phyloP scores from a whole-genome alignment of 768 basidiomycete genomes.

The Lanmaoa pseudosensibilis region DNA sequence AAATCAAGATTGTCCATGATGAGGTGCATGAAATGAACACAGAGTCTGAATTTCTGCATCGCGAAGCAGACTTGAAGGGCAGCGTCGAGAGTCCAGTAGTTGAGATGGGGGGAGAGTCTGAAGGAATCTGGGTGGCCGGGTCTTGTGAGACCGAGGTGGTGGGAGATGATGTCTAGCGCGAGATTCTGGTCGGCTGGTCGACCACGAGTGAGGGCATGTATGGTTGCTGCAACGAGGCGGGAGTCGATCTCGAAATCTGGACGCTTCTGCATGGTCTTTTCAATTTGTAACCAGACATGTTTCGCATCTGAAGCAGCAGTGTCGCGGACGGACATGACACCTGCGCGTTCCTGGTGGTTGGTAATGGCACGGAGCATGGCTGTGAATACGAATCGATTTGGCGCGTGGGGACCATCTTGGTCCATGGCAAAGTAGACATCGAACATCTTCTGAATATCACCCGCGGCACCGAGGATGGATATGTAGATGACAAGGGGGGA shows the following conservation, averaged over 20 bases:
- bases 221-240: constrained; percentile 48
- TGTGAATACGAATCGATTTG: constrained; percentile 61
- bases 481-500: constrained; percentile 61
- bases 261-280: constrained; percentile 49
- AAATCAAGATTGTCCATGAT: constrained; percentile 45
- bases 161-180: constrained; percentile 60
- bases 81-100: constrained; percentile 48
- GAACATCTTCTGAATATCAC: constrained; percentile 64
- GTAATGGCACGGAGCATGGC: constrained; percentile 59
- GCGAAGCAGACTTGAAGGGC: constrained; percentile 57
- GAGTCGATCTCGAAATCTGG: constrained; percentile 53
- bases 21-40: constrained; percentile 58
- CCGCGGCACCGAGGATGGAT: constrained; percentile 60
- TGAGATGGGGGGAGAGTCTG: constrained; percentile 43
- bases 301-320: constrained; percentile 60
- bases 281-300: constrained; percentile 67
- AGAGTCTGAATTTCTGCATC: constrained; percentile 46
- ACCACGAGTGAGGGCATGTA: constrained; percentile 58
- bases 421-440: constrained; percentile 74
- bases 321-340: constrained; percentile 35
- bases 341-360: constrained; percentile 20
- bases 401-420: constrained; percentile 58
- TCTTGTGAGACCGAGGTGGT: constrained; percentile 60
- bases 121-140: constrained; percentile 43
- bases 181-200: constrained; percentile 59